Conservation (phyloP, 2,329 filamentous ascomycete species). For the Neurospora sp. region DNA sequence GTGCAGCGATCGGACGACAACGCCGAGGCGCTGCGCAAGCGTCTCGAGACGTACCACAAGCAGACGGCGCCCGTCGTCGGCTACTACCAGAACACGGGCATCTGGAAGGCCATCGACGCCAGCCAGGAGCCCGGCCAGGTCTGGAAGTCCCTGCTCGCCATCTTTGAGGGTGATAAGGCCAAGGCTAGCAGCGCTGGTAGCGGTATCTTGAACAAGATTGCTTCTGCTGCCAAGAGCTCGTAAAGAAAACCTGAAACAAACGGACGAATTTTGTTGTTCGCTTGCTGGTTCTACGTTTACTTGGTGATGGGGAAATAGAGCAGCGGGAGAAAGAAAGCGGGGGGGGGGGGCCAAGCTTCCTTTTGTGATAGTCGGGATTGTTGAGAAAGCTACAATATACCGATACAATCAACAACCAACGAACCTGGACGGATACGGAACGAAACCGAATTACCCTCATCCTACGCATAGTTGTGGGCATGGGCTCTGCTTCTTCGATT, state of each 20-base stretch:
- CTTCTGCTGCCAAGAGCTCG: conserved; percentile 1
- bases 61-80: conserved; percentile 88
- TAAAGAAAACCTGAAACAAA: background rate
- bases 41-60: conserved; percentile 82
- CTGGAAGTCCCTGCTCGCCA: conserved; percentile 82
- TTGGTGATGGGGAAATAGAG: background rate
- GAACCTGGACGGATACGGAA: background rate
- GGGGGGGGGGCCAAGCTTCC: background rate
- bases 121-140: conserved; percentile 93
- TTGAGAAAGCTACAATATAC: background rate
- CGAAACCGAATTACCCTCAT: background rate
- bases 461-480: background rate
- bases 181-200: conserved; percentile 28
- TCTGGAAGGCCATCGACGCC: conserved; percentile 93
- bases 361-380: background rate
- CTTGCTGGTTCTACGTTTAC: background rate
- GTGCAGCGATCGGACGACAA: conserved; percentile 97
- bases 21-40: conserved; percentile 90
- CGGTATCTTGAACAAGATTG: conserved; percentile 34
- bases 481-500: background rate
- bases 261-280: background rate
- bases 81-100: conserved; percentile 96
- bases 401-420: background rate
- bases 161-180: conserved; percentile 62
- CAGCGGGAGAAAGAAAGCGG: background rate